These are phyloP conservation scores for Smittium culicis DNA, from an alignment of 371 early-diverging fungal species.

Conservation along the genomic window DNA sequence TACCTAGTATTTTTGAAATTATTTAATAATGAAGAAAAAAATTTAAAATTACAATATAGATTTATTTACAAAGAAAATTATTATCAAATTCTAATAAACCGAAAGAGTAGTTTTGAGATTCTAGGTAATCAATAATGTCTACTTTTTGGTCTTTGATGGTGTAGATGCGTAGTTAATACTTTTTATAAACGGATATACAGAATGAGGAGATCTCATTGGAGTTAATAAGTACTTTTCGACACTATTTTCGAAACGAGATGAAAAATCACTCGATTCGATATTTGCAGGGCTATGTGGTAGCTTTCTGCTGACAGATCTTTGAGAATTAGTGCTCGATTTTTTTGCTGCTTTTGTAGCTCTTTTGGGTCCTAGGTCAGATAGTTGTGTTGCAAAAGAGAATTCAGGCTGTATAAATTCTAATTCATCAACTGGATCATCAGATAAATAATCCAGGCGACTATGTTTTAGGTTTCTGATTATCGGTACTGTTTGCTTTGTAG, in stretches of 20 bases:
- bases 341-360: not conserved
- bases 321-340: not conserved
- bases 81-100: no score
- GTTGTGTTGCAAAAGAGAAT: not conserved
- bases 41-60: no score
- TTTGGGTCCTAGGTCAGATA: not conserved
- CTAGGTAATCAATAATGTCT: no score
- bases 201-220: slow-evolving; percentile 5
- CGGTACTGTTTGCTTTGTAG: not conserved
- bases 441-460: not conserved
- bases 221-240: not conserved
- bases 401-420: not conserved
- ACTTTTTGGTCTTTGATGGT: not conserved
- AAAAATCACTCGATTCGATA: not conserved
- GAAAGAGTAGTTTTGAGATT: no score
- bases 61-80: no score
- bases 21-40: no score
- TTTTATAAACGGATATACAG: slow-evolving; percentile 4
- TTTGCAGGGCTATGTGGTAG: not conserved
- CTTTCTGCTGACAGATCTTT: not conserved
- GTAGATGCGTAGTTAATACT: not conserved
- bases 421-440: not conserved
- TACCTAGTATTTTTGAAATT: no score
- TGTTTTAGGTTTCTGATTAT: not conserved
- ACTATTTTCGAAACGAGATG: not conserved